These are phyloP conservation scores for Tulasnella sp. DNA, from an alignment of 768 basidiomycete species.

Conservation along the genomic window DNA sequence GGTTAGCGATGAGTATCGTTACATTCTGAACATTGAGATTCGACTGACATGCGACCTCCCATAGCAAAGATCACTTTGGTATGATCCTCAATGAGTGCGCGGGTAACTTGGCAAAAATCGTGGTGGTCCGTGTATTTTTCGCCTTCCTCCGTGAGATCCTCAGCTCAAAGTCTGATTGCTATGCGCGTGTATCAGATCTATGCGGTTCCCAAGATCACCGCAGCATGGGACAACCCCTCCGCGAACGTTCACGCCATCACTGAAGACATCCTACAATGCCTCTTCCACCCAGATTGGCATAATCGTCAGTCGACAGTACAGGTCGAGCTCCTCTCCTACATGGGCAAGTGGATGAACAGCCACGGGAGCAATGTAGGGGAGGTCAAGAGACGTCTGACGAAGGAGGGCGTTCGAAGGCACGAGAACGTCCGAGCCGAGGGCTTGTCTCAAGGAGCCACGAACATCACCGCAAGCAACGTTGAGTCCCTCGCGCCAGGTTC, in stretches of 20 bases:
- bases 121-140: slow-evolving; percentile 40
- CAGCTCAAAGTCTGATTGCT: neutral
- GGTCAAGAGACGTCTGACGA: slow-evolving; percentile 46
- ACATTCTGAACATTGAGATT: neutral
- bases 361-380: slow-evolving; percentile 38
- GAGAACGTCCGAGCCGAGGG: slow-evolving; percentile 52
- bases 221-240: slow-evolving; percentile 69
- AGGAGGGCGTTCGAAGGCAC: slow-evolving; percentile 58
- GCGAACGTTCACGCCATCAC: slow-evolving; percentile 44
- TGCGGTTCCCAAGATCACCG: slow-evolving; percentile 48
- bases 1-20: slow-evolving; percentile 25
- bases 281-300: slow-evolving; percentile 81
- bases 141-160: slow-evolving; percentile 33
- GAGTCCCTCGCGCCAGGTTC: slow-evolving; percentile 11
- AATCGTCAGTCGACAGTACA: slow-evolving; percentile 52
- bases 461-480: slow-evolving; percentile 31
- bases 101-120: slow-evolving; percentile 55
- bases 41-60: neutral
- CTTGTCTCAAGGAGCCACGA: slow-evolving; percentile 36
- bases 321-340: slow-evolving; percentile 59
- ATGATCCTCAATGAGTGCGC: slow-evolving; percentile 66
- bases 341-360: slow-evolving; percentile 49
- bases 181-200: neutral
- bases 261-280: slow-evolving; percentile 54
- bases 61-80: slow-evolving; percentile 51